These are phyloP conservation scores for Aaosphaeria arxii DNA, from an alignment of 2,329 filamentous ascomycete species.

Conservation along the genomic window DNA sequence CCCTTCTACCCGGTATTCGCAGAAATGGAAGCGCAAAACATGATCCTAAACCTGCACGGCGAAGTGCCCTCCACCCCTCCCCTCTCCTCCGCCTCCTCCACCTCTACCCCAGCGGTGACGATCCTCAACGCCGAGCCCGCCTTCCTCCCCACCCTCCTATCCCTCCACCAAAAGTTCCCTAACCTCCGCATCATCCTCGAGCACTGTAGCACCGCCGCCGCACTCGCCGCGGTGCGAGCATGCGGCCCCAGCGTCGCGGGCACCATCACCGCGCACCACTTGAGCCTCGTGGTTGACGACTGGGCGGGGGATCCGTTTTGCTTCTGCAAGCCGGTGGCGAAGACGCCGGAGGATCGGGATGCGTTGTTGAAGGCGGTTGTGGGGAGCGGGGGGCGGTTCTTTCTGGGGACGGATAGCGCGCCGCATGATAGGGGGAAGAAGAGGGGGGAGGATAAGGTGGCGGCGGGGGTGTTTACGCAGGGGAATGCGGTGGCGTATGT, in stretches of 20 bases:
- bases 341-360: slow-evolving; percentile 67
- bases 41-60: slow-evolving; percentile 92
- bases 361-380: slow-evolving; percentile 65
- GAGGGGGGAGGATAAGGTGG: slow-evolving; percentile 50
- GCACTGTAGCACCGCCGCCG: slow-evolving; percentile 84
- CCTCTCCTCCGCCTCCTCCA: slow-evolving; percentile 11
- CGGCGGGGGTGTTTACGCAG: slow-evolving; percentile 79
- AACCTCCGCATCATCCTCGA: slow-evolving; percentile 66
- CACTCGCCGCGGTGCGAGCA: slow-evolving; percentile 70
- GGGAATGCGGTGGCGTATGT: slow-evolving; percentile 66
- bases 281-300: slow-evolving; percentile 76
- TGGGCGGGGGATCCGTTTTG: slow-evolving; percentile 69
- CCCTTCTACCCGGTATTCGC: slow-evolving; percentile 75
- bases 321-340: slow-evolving; percentile 70
- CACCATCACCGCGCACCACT: slow-evolving; percentile 84
- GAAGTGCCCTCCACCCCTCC: slow-evolving; percentile 63
- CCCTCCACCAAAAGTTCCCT: slow-evolving; percentile 74
- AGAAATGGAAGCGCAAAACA: slow-evolving; percentile 81
- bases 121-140: slow-evolving; percentile 66
- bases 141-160: slow-evolving; percentile 77
- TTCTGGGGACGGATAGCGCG: slow-evolving; percentile 71
- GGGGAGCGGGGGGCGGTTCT: slow-evolving; percentile 61
- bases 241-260: slow-evolving; percentile 76
- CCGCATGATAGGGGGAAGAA: slow-evolving; percentile 65
- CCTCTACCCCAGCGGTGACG: slow-evolving; percentile 27